Evolutionary conservation across 2,329 filamentous ascomycete species (phyloP).

Genomic region (Fusarium praegraminearum): DNA sequence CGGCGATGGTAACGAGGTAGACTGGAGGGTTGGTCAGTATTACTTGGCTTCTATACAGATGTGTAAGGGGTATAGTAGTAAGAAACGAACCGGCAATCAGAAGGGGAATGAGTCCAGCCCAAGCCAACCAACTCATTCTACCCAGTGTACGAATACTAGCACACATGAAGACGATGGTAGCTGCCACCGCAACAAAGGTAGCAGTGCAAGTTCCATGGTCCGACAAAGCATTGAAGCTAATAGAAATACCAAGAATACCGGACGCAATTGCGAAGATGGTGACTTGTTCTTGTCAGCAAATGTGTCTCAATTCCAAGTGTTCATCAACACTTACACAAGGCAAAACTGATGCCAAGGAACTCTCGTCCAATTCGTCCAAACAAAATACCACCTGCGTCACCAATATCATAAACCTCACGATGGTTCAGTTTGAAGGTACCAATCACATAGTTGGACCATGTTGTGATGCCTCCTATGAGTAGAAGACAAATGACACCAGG

Average conservation of each 20-base stretch:
- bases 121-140: conserved; percentile 50
- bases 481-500: conserved; percentile 60
- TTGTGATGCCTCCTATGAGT: conserved; percentile 57
- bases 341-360: conserved; percentile 53
- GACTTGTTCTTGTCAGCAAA: conserved; percentile 13
- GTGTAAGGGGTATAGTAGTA: accelerated
- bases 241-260: conserved; percentile 50
- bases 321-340: conserved; percentile 54
- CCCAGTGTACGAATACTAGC: conserved; percentile 51
- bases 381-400: conserved; percentile 63
- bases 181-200: conserved; percentile 54
- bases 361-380: conserved; percentile 61
- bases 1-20: conserved; percentile 39
- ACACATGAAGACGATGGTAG: conserved; percentile 45
- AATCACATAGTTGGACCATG: conserved; percentile 63
- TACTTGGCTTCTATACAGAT: background rate
- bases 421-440: conserved; percentile 65
- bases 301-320: background rate
- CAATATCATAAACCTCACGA: conserved; percentile 64
- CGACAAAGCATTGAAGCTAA: conserved; percentile 55
- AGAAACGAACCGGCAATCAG: conserved; percentile 4
- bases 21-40: conserved; percentile 2
- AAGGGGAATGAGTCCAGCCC: conserved; percentile 37
- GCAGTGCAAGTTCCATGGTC: conserved; percentile 55
- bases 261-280: conserved; percentile 23